Percentiles rank a stretch among this genome's conserved stretches.
Evolutionary conservation across 148 eudicot species (phyloP).

Genomic region (Chenopodium quinoa): DNA sequence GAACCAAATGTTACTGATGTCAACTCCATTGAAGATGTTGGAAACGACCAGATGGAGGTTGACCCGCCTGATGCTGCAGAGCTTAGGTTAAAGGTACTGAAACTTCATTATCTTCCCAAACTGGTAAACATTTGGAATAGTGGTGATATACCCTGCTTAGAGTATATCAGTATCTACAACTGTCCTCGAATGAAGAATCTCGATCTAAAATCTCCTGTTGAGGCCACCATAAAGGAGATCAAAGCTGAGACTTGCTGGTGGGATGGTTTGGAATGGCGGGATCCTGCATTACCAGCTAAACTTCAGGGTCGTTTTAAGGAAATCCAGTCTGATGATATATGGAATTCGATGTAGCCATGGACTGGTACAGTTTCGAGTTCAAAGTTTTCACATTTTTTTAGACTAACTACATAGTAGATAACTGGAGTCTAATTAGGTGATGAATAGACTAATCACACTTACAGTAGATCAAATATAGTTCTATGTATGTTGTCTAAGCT

Average conservation of each 20-base stretch:
- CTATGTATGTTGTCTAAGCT: not conserved
- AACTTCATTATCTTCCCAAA: conserved; percentile 23
- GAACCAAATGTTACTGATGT: not conserved
- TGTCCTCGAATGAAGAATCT: conserved; percentile 23
- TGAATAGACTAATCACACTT: not conserved
- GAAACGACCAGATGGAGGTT: not conserved
- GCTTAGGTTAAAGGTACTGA: conserved; percentile 15
- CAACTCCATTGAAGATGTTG: not conserved
- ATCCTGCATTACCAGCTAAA: conserved; percentile 9
- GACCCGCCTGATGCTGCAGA: not conserved
- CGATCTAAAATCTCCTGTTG: conserved; percentile 6
- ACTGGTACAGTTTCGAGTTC: not conserved
- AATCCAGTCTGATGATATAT: not conserved
- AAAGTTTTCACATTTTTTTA: not conserved
- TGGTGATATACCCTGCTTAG: not conserved
- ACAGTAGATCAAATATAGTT: not conserved
- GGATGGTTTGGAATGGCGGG: conserved; percentile 14
- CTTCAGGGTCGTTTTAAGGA: conserved; percentile 7
- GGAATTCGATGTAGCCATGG: conserved; percentile 3
- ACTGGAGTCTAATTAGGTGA: too few species aligned
- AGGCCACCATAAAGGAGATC: conserved; percentile 17
- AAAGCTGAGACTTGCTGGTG: conserved; percentile 22
- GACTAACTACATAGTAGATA: not conserved
- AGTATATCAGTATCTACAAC: conserved; percentile 12
- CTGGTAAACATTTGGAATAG: conserved; percentile 24